phyloP scores from a whole-genome alignment of 2,329 filamentous ascomycete species.

The Chaetomiaceae sp. region DNA sequence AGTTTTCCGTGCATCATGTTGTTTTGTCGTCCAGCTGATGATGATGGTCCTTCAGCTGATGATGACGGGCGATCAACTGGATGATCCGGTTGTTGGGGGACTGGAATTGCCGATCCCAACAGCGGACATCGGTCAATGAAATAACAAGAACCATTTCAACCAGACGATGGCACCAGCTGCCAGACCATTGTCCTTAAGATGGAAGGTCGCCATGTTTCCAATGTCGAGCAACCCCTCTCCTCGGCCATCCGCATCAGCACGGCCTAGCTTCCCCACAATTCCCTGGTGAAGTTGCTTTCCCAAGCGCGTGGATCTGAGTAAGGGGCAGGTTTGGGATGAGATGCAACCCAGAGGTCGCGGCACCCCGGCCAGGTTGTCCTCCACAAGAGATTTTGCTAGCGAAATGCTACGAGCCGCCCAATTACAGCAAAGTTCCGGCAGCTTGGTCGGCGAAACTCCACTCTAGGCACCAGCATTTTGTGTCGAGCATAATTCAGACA shows the following conservation, averaged over 20 bases:
- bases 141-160: too few species aligned
- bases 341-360: neutral
- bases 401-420: conserved; percentile 1
- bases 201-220: neutral
- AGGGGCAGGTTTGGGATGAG: neutral
- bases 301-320: neutral
- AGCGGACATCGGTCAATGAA: too few species aligned
- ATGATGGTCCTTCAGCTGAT: neutral
- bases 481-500: neutral
- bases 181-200: too few species aligned
- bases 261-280: too few species aligned
- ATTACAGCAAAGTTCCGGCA: neutral
- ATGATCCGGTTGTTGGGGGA: too few species aligned
- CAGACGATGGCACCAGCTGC: too few species aligned
- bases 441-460: neutral
- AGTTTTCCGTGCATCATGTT: too few species aligned
- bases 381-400: neutral
- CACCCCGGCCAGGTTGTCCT: neutral
- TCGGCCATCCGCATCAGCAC: too few species aligned
- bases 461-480: conserved; percentile 7
- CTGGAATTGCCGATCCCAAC: too few species aligned
- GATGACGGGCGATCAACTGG: neutral
- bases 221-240: neutral
- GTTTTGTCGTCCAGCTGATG: neutral
- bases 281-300: neutral